Conservation (phyloP, 2,329 filamentous ascomycete species). For the Lachnum nothofagi region DNA sequence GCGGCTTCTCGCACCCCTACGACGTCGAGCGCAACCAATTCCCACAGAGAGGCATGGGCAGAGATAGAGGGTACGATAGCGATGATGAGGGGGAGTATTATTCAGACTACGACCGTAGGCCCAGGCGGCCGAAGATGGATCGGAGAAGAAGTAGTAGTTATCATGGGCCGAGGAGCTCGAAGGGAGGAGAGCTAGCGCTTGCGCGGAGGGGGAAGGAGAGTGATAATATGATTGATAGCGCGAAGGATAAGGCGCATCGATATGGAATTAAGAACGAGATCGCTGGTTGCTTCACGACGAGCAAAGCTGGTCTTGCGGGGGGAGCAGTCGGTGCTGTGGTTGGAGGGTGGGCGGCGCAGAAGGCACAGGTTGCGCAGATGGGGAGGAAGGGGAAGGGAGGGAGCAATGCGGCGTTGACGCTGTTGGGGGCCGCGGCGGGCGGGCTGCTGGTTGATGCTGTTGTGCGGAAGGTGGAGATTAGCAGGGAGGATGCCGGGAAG, state of each 20-base stretch:
- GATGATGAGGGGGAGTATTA: background rate
- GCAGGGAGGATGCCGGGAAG: conserved; percentile 12
- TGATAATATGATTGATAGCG: conserved; percentile 5
- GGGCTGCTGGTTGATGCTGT: conserved; percentile 26
- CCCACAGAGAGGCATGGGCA: too few species aligned
- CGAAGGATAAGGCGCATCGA: conserved; percentile 14
- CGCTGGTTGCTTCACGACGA: conserved; percentile 19
- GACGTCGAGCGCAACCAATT: too few species aligned
- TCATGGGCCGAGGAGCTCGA: background rate
- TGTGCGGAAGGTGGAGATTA: conserved; percentile 23
- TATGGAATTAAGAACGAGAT: conserved; percentile 25
- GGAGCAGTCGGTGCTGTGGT: conserved; percentile 24
- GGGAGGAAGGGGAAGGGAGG: conserved; percentile 12
- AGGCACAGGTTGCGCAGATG: conserved; percentile 19
- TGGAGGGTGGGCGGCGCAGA: conserved; percentile 26
- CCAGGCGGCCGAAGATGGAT: background rate
- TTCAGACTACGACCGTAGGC: background rate
- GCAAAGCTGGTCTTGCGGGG: conserved; percentile 17
- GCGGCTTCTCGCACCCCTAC: too few species aligned
- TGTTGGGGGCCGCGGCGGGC: conserved; percentile 8
- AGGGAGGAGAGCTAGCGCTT: background rate
- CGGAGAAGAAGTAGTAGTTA: conserved; percentile 4
- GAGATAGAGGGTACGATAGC: background rate
- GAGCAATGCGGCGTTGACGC: background rate
- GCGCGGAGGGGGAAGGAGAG: conserved; percentile 2